Base-by-base conservation (phyloP, 2,329 filamentous ascomycete genomes). In the Helotiales sp. region DNA sequence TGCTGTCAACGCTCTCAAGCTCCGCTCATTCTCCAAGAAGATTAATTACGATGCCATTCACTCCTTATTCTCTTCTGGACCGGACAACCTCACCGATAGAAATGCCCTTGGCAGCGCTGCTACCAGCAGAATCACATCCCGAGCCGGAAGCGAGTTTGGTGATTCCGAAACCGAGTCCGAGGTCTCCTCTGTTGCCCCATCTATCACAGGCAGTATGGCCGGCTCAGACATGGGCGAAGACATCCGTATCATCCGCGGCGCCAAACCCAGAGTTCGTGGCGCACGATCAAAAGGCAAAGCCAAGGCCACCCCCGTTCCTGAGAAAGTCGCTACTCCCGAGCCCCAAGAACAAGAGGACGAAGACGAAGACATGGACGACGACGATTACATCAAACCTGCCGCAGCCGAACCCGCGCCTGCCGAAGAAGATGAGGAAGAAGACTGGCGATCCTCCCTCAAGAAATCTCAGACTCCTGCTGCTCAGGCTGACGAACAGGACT, bases 11-110 rank as follows among this genome's bases (percentile, higher is more conserved):
- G 89, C 90, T 71, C 82, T 92, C 76, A 89, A 91, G 77, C 86
- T 87, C 64, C 83, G 90, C 54, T 86, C 86, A 0, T 91, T 89
- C 79, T 92, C 89, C 69, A 91, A 89, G 78, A 89, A 91, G 75
- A 91, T 93, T 76, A 92, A 93, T 73, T 93, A 93, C 77, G 85
- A 87, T 63, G 86, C 85, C 43, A 85, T 90, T 69, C 81, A 83
- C 52, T 84, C 82, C 66, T 82, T 90, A 26, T 89, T 89, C 69
- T 83, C 85, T 17, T 72, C 72, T 43, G 67, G 73, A 55, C 50
- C 67, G 8, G 68, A 63, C 22, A 54, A 72, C 11, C 34, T 65
- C 43, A 26, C 32, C 5, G 64, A 64, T 77, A 80, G 71, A 77
- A 79, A 24, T 1, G 83, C 82, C 0, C 81, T 84, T 0, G 85